A percentile compares a stretch with the other conserved stretches of the same genome.
Conservation (phyloP, 2,329 filamentous ascomycete genomes). For the Stagonosporopsis chrysanthemi region DNA sequence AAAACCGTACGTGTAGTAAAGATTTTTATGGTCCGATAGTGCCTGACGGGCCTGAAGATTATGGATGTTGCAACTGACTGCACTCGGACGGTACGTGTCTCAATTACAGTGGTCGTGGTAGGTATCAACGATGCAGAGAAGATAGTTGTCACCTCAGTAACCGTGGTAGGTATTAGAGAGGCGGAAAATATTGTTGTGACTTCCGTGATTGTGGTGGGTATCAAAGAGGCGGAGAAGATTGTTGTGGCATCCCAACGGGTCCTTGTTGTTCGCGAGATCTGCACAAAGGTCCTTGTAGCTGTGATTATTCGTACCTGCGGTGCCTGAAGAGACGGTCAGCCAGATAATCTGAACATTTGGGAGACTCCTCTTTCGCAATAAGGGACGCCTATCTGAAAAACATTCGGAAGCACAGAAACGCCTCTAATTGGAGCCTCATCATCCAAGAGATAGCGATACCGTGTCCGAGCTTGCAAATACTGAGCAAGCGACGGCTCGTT, state of each 20-base stretch:
- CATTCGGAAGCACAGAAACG: no score
- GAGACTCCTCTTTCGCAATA: no score
- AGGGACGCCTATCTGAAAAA: no score
- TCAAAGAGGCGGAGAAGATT: not conserved
- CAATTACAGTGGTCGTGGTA: not conserved
- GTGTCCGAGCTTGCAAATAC: no score
- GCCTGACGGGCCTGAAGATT: not conserved
- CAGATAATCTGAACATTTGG: no score
- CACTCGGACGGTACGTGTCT: not conserved
- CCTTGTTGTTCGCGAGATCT: not conserved
- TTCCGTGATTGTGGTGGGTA: not conserved
- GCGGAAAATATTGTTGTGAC: not conserved
- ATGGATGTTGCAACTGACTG: not conserved
- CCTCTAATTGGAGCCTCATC: no score
- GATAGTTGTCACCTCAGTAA: not conserved
- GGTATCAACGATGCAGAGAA: not conserved
- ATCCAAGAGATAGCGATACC: no score
- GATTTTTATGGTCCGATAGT: not conserved
- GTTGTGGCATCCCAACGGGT: not conserved
- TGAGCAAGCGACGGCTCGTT: no score
- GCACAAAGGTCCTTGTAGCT: not conserved
- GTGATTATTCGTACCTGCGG: not conserved
- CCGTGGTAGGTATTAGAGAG: not conserved
- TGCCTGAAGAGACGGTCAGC: not conserved
- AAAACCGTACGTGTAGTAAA: conserved; percentile 4